Evolutionary conservation across 2,329 filamentous ascomycete species (phyloP), one percentile per base, ranked within the genome.

Genomic region (Ophiostoma sp.): DNA sequence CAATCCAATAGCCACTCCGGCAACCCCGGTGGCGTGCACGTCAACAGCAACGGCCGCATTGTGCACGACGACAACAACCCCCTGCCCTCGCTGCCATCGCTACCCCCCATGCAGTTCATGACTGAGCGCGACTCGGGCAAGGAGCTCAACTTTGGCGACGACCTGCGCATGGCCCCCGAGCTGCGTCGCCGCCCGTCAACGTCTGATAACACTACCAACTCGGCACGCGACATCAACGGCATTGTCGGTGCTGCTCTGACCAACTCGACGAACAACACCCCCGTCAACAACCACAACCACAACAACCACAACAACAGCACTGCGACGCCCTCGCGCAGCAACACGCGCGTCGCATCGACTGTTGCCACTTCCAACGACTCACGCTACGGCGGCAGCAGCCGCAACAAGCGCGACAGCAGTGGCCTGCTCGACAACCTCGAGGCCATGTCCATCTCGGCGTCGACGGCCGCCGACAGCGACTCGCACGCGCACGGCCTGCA

Each of bases 401-500:
- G 52, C 27, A 17, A n/a, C 33, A 35, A 54, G 52, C 36, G 52
- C 41, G 67, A 57, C 64, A 67, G 67, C 71, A 48, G 33, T 1
- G 35, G 33, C 20, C 62, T 71, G 70, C 72, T 70, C 20, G 72
- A 73, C 67, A 67, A 68, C 35, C 44, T 73, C 15, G 72, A 73
- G 65, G 71, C 65, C 23, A 71, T 73, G 72, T 73, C 73, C n/a
- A 70, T 73, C 7, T 48, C 60, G 20, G 68, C 69, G 20, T 73
- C 73, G 36, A 73, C 72, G 36, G 68, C 69, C 0, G 76, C 77
- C 27, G 76, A 78, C 72, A 76, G 72, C 70, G 72, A 73, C 39
- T 68, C 71, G 48, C 70, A 73, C 71, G 72, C 73, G 72, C 72
- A 27, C 75, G 73, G 69, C 75, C 48, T 54, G 74, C 73, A 68